Conservation (phyloP, 495 filamentous ascomycete genomes). For the Hypoxylon perforatum region DNA sequence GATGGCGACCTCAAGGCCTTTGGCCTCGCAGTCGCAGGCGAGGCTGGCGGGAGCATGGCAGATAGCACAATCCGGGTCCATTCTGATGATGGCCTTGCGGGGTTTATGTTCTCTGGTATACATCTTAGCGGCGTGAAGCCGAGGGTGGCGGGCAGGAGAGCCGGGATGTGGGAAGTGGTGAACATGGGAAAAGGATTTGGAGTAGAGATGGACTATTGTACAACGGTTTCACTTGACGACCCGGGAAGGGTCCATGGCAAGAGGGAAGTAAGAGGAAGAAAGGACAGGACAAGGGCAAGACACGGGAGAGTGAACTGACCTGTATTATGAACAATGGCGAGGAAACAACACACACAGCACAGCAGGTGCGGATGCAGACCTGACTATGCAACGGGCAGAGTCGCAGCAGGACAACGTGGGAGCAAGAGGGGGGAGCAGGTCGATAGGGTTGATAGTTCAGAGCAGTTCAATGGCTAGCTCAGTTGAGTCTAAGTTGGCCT, state of each 20-base stretch:
- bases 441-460: slow-evolving; percentile 40
- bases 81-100: slow-evolving; percentile 63
- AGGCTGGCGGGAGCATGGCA: slow-evolving; percentile 71
- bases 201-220: slow-evolving; percentile 42
- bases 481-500: slow-evolving; percentile 31
- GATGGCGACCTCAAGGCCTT: slow-evolving; percentile 72
- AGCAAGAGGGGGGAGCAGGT: slow-evolving; percentile 48
- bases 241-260: slow-evolving; percentile 48
- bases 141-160: slow-evolving; percentile 44
- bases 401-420: slow-evolving; percentile 50
- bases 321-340: slow-evolving; percentile 50
- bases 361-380: slow-evolving; percentile 26
- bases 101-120: slow-evolving; percentile 59
- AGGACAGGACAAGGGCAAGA: slow-evolving; percentile 40
- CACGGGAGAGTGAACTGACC: slow-evolving; percentile 53
- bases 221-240: slow-evolving; percentile 47
- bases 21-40: slow-evolving; percentile 75
- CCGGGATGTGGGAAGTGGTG: slow-evolving; percentile 42
- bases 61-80: slow-evolving; percentile 78
- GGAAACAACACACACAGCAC: slow-evolving; percentile 53
- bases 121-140: slow-evolving; percentile 60
- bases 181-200: slow-evolving; percentile 38
- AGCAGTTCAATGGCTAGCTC: slow-evolving; percentile 49
- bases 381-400: slow-evolving; percentile 44
- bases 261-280: slow-evolving; percentile 44